Conservation (phyloP, 768 basidiomycete species). For the Auriculariales sp. region DNA sequence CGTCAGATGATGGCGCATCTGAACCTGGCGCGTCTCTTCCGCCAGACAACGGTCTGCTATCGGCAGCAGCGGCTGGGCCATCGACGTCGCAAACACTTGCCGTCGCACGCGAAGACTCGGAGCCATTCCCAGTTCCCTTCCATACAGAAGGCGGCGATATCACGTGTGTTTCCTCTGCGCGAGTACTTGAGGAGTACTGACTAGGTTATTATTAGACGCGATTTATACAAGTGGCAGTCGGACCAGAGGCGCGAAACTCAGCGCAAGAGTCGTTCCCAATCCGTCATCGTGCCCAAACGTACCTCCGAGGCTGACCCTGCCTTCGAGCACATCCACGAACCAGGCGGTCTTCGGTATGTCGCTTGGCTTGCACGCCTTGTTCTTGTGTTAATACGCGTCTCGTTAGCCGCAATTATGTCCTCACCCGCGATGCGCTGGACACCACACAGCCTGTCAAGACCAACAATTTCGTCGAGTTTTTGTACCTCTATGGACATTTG, state of each 20-base stretch:
- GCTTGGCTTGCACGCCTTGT: too few species aligned
- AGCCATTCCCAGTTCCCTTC: constrained; percentile 79
- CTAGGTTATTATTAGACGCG: constrained; percentile 39
- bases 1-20: constrained; percentile 15
- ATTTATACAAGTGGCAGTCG: constrained; percentile 90
- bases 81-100: constrained; percentile 12
- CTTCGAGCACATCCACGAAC: constrained; percentile 88
- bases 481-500: constrained; percentile 92
- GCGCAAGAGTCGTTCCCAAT: constrained; percentile 2
- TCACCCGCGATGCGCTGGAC: background rate
- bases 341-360: constrained; percentile 88
- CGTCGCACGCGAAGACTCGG: constrained; percentile 31
- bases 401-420: constrained; percentile 6
- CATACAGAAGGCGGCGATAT: constrained; percentile 80
- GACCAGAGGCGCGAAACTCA: constrained; percentile 44
- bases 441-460: constrained; percentile 30
- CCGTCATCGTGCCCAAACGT: constrained; percentile 10
- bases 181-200: constrained; percentile 1
- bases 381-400: too few species aligned
- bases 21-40: constrained; percentile 12
- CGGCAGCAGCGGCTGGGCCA: constrained; percentile 10
- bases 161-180: constrained; percentile 48
- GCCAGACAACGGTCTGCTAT: constrained; percentile 8
- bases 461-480: constrained; percentile 87
- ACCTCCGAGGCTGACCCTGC: constrained; percentile 44